Base-by-base conservation (phyloP, 306 rosid species). In the Potentilla sterilis region DNA sequence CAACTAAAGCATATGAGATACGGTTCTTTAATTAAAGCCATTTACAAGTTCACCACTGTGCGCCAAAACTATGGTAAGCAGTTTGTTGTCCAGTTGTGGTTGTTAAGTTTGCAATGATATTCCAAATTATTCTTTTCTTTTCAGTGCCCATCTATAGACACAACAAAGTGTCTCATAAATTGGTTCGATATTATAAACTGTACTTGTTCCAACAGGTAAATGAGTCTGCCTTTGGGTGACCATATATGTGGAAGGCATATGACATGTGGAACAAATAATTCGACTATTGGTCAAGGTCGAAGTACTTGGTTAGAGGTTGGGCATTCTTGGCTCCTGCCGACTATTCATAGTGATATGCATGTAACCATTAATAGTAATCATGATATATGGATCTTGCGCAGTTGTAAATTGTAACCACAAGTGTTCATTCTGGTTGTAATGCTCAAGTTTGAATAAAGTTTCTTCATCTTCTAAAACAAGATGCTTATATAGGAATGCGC, bases 1-100 rank as follows among this genome's bases (percentile, higher is more conserved):
- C 73, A 92, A 9, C 73, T 93, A 86, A 81, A 85, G 69, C 82
- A 74, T 77, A 75, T 89, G 95, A 90, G 81, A 75, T 73, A 86
- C n/a, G 95, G 97, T 40, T 91, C 94, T 74, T 83, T 93, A 47
- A 47, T 87, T n/a, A 89, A 89, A 76, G 87, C 93, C 78, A 89
- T 91, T 77, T 86, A 80, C 82, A 86, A 73, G 76, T 93, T 81
- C 85, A 77, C 90, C 43, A 86, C 57, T 70, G 91, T 93, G 81
- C 86, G 71, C 77, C 97, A 93, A 74, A 91, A 91, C 74, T 89
- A 85, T 70, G 97, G 97, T 93, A 85, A 79, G 89, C 78, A 18
- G 40, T 47, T 43, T 63, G 2, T 34, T 43, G 34, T 66, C 9
- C 54, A 43, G 21, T 55, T 34, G 52, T 67, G 19, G 9, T 22